phyloP scores from a whole-genome alignment of 2,329 filamentous ascomycete species.

The Aspergillus tanneri region DNA sequence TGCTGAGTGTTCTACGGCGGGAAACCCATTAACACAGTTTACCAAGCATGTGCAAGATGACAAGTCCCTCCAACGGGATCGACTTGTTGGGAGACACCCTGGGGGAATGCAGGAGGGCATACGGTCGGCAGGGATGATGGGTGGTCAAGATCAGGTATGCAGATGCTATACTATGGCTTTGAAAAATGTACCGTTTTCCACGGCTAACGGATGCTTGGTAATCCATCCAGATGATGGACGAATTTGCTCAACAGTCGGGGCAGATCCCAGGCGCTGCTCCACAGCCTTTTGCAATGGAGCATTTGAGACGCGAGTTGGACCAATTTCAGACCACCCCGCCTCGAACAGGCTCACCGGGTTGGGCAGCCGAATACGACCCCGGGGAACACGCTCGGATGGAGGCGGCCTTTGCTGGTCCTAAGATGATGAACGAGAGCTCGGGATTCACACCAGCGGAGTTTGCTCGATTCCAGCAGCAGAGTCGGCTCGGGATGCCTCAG shows the following conservation, averaged over 20 bases:
- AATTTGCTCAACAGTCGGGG: slow-evolving; percentile 79
- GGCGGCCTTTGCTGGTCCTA: slow-evolving; percentile 61
- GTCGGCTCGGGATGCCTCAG: slow-evolving; percentile 57
- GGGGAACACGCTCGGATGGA: slow-evolving; percentile 69
- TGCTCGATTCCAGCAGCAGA: slow-evolving; percentile 76
- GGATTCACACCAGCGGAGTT: slow-evolving; percentile 83
- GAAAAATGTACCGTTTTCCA: neutral
- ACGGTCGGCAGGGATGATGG: slow-evolving; percentile 67
- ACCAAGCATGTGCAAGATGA: slow-evolving; percentile 97
- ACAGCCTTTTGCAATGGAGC: slow-evolving; percentile 64
- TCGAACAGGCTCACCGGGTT: slow-evolving; percentile 56
- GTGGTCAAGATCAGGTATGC: slow-evolving; percentile 69
- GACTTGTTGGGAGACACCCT: slow-evolving; percentile 73
- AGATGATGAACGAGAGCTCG: slow-evolving; percentile 49
- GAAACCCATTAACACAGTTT: slow-evolving; percentile 95
- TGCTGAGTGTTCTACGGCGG: slow-evolving; percentile 92
- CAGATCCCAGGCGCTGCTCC: slow-evolving; percentile 57
- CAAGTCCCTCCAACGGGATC: slow-evolving; percentile 88
- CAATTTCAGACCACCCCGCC: slow-evolving; percentile 50
- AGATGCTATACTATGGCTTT: neutral
- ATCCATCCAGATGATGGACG: slow-evolving; percentile 75
- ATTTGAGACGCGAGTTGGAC: slow-evolving; percentile 64
- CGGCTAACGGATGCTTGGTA: slow-evolving; percentile 29
- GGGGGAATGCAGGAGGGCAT: slow-evolving; percentile 72
- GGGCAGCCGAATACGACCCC: slow-evolving; percentile 65